Evolutionary conservation across 352 stramenopile genomes (phyloP).

Genomic region (Phytopythium mirpurense): DNA sequence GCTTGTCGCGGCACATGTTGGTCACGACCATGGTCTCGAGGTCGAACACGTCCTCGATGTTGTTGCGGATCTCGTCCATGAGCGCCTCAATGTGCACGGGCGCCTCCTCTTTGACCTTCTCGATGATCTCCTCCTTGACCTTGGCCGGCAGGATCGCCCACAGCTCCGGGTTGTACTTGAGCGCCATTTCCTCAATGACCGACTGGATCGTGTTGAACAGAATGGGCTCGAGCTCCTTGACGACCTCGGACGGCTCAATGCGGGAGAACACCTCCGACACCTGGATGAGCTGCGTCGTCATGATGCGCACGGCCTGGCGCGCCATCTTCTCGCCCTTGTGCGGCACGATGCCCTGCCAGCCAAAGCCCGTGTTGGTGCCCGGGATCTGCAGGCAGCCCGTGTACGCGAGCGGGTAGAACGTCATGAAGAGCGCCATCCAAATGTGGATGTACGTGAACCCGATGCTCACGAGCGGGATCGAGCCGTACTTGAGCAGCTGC

Average conservation of each 20-base stretch:
- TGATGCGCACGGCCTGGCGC: slow-evolving; percentile 88
- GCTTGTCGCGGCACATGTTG: slow-evolving; percentile 93
- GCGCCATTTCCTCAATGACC: slow-evolving; percentile 85
- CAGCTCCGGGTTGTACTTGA: slow-evolving; percentile 86
- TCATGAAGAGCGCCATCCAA: slow-evolving; percentile 96
- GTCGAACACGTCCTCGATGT: slow-evolving; percentile 95
- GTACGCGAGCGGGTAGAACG: slow-evolving; percentile 96
- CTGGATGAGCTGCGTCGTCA: slow-evolving; percentile 92
- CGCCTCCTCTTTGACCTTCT: slow-evolving; percentile 92
- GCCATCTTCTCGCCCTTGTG: slow-evolving; percentile 97
- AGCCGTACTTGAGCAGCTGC: slow-evolving; percentile 73
- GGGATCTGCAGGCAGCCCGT: slow-evolving; percentile 86
- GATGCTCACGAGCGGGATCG: slow-evolving; percentile 83
- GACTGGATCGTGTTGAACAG: slow-evolving; percentile 88
- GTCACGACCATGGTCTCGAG: slow-evolving; percentile 94
- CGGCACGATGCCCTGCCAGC: slow-evolving; percentile 98
- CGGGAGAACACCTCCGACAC: slow-evolving; percentile 91
- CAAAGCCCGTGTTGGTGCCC: slow-evolving; percentile 88
- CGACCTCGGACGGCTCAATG: slow-evolving; percentile 89
- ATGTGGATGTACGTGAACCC: slow-evolving; percentile 95
- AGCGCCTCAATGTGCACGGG: slow-evolving; percentile 89
- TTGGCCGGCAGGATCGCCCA: slow-evolving; percentile 72
- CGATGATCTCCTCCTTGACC: slow-evolving; percentile 90
- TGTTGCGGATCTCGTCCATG: slow-evolving; percentile 94
- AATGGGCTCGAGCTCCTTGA: slow-evolving; percentile 90